These are phyloP conservation scores for Poteriospumella lacustris DNA, from an alignment of 108 stramenopile species.

Conservation along the genomic window DNA sequence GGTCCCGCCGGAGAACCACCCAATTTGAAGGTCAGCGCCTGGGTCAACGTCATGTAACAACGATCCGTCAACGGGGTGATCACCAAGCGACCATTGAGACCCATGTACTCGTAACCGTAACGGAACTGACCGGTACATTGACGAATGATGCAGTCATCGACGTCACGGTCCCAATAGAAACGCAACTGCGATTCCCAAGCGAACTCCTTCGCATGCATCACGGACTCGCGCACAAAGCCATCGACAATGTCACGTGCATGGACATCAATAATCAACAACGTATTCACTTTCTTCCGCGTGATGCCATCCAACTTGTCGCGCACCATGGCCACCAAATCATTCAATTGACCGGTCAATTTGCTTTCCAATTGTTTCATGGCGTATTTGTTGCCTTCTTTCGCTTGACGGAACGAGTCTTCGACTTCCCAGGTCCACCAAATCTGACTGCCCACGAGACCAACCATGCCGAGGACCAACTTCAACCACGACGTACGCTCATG, in stretches of 20 bases:
- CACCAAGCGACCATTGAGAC: conserved; percentile 63
- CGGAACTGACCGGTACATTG: conserved; percentile 66
- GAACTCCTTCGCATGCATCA: conserved; percentile 64
- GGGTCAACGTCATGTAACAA: conserved; percentile 69
- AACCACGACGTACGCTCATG: conserved; percentile 57
- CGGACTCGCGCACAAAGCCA: conserved; percentile 61
- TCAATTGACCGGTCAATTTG: conserved; percentile 61
- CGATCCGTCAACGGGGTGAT: conserved; percentile 68
- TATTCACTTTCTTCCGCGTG: conserved; percentile 64
- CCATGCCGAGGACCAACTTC: conserved; percentile 55
- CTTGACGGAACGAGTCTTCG: conserved; percentile 58
- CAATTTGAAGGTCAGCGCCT: conserved; percentile 66
- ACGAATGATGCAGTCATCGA: conserved; percentile 58
- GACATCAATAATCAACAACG: conserved; percentile 65
- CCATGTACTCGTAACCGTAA: conserved; percentile 71
- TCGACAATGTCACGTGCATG: conserved; percentile 69
- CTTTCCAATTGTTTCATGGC: conserved; percentile 62
- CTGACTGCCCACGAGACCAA: conserved; percentile 59
- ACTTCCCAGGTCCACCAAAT: conserved; percentile 64
- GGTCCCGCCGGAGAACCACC: conserved; percentile 67
- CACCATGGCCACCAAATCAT: conserved; percentile 59
- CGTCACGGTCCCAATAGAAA: conserved; percentile 65
- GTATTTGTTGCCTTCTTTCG: conserved; percentile 60
- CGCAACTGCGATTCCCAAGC: conserved; percentile 68
- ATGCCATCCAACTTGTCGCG: conserved; percentile 47